Evolutionary conservation across 345 rosid genomes (phyloP).

Genomic region (Trapa incisa): DNA sequence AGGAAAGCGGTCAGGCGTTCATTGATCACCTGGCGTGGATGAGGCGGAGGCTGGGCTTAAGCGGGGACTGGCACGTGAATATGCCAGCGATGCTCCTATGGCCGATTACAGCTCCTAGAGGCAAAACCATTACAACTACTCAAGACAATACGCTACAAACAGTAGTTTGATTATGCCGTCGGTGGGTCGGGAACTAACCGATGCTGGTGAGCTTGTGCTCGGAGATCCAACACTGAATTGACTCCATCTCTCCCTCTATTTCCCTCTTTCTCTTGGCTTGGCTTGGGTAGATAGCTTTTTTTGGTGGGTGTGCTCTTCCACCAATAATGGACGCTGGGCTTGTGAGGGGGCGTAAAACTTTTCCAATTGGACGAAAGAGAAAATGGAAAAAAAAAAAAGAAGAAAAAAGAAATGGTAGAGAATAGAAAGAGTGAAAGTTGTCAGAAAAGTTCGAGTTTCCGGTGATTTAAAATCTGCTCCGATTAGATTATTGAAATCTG

Average conservation of each 20-base stretch:
- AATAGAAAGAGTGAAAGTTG: too few relatives aligned
- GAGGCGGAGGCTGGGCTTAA: conserved; percentile 59
- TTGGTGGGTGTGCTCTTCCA: neutral
- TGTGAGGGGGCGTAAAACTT: neutral
- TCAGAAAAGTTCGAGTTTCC: too few relatives aligned
- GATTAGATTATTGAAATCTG: too few relatives aligned
- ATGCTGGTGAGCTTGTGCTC: conserved; percentile 55
- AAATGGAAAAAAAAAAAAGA: too few relatives aligned
- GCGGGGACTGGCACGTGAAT: conserved; percentile 30
- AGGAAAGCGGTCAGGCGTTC: too few relatives aligned
- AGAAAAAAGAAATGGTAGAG: too few relatives aligned
- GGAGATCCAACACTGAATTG: conserved; percentile 53
- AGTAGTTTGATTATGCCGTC: too few relatives aligned
- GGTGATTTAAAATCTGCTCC: too few relatives aligned
- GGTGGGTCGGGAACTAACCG: conserved; percentile 17
- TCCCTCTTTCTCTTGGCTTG: neutral
- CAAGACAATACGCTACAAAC: too few relatives aligned
- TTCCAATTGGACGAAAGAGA: too few relatives aligned
- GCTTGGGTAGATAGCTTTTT: neutral
- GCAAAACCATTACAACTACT: neutral
- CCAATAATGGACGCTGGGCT: neutral
- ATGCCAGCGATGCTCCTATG: conserved; percentile 50
- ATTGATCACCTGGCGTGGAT: conserved; percentile 49
- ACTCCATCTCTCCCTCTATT: conserved; percentile 26
- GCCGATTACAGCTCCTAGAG: conserved; percentile 40